Percentiles rank a stretch among this genome's conserved stretches.
Conservation (phyloP, 2,329 filamentous ascomycete species). For the Sphaceloma murrayae region DNA sequence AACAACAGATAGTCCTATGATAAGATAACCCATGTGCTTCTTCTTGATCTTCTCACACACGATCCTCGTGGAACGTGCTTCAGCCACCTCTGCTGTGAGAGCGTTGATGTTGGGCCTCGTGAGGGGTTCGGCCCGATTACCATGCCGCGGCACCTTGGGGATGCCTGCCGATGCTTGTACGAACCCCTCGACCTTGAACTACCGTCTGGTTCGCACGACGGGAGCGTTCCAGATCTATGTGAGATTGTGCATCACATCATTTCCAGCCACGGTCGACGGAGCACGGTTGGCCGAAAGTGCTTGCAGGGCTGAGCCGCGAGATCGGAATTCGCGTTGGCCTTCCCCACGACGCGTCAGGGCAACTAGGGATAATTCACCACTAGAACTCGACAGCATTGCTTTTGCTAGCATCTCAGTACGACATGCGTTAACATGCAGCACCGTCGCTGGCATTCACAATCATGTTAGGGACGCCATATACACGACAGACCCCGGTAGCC, state of each 20-base stretch:
- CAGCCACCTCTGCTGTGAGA: neutral
- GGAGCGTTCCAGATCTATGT: too few species aligned
- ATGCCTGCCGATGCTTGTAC: too few species aligned
- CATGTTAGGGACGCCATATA: conserved; percentile 15
- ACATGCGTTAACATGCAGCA: conserved; percentile 8
- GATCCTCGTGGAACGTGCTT: neutral
- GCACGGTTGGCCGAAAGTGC: conserved; percentile 2
- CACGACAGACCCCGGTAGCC: conserved; percentile 4
- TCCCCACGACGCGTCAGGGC: neutral
- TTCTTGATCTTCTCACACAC: neutral
- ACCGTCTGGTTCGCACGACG: too few species aligned
- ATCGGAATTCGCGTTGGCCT: neutral
- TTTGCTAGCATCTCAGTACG: neutral
- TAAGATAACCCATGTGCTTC: neutral
- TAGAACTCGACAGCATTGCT: neutral
- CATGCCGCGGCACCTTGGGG: too few species aligned
- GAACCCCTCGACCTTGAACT: too few species aligned
- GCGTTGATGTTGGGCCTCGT: neutral
- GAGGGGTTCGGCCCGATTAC: conserved; percentile 11
- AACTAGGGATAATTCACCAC: too few species aligned
- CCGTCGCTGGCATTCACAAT: neutral
- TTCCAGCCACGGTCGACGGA: too few species aligned
- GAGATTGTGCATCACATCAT: too few species aligned
- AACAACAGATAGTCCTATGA: conserved; percentile 12
- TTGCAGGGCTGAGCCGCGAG: too few species aligned